Conservation (phyloP, 129 eudicot genomes). For the Flaveria brownii region DNA sequence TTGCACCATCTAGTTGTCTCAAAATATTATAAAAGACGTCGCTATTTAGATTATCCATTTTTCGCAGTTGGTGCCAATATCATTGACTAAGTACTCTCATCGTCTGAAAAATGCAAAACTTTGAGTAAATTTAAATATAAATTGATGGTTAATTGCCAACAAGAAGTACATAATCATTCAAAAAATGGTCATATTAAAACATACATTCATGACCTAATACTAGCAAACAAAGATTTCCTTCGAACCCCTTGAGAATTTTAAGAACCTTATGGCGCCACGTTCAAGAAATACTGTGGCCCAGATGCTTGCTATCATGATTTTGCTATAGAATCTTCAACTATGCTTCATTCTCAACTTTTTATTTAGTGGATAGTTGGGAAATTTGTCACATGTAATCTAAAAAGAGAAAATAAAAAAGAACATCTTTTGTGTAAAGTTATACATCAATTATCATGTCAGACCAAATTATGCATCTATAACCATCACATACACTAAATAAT, state of each 20-base stretch:
- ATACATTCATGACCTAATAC: background rate
- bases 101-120: slow-evolving; percentile 29
- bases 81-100: slow-evolving; percentile 21
- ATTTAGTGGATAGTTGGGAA: background rate
- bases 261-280: background rate
- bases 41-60: slow-evolving; percentile 52
- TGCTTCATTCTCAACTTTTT: background rate
- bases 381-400: background rate
- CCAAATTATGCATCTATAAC: background rate
- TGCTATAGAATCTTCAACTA: background rate
- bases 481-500: background rate
- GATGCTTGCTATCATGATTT: background rate
- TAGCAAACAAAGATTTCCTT: background rate
- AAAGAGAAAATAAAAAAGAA: background rate
- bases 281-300: background rate
- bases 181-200: background rate
- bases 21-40: slow-evolving; percentile 82
- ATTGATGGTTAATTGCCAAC: background rate
- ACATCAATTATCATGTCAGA: background rate
- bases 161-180: background rate
- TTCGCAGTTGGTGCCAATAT: slow-evolving; percentile 44
- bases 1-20: slow-evolving; percentile 83
- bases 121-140: background rate
- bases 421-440: background rate
- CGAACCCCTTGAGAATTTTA: background rate